phyloP scores from a whole-genome alignment of 73 alveolate genomes.

The Symbiodinium natans region DNA sequence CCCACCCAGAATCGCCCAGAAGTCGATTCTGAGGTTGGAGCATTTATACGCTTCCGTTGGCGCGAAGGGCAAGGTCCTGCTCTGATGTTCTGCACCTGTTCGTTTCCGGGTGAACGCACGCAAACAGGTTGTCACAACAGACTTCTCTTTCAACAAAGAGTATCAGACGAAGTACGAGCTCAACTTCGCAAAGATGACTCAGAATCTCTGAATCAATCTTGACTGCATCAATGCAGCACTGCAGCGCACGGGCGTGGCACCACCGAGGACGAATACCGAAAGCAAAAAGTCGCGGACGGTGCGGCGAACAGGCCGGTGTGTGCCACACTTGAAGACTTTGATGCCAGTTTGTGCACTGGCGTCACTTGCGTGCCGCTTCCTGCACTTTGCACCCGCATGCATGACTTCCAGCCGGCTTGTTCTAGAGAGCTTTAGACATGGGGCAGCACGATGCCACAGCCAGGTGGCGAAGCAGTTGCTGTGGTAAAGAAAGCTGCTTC shows the following conservation, averaged over 20 bases:
- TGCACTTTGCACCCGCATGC: no score
- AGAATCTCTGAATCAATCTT: constrained; percentile 24
- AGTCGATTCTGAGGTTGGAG: constrained; percentile 30
- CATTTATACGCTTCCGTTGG: constrained; percentile 75
- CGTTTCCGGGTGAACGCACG: neutral
- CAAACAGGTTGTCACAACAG: constrained; percentile 63
- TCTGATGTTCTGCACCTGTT: neutral
- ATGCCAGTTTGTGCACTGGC: neutral
- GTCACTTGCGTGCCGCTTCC: no score
- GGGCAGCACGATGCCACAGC: no score
- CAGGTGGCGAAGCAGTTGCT: constrained; percentile 35
- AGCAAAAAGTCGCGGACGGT: constrained; percentile 89
- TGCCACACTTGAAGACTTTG: neutral
- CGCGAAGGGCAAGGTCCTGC: constrained; percentile 70
- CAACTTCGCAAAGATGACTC: constrained; percentile 78
- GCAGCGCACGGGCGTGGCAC: neutral
- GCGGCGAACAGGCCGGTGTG: constrained; percentile 46
- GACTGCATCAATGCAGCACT: neutral
- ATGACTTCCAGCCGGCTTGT: no score
- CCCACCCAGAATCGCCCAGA: neutral
- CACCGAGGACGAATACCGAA: constrained; percentile 61
- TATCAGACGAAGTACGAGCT: constrained; percentile 86
- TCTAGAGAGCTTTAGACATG: neutral
- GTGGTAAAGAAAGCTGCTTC: constrained; percentile 87
- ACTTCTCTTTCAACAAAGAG: constrained; percentile 78